These are phyloP conservation scores for Ceratocystis papillata DNA, from an alignment of 2,329 filamentous ascomycete species.

Conservation along the genomic window DNA sequence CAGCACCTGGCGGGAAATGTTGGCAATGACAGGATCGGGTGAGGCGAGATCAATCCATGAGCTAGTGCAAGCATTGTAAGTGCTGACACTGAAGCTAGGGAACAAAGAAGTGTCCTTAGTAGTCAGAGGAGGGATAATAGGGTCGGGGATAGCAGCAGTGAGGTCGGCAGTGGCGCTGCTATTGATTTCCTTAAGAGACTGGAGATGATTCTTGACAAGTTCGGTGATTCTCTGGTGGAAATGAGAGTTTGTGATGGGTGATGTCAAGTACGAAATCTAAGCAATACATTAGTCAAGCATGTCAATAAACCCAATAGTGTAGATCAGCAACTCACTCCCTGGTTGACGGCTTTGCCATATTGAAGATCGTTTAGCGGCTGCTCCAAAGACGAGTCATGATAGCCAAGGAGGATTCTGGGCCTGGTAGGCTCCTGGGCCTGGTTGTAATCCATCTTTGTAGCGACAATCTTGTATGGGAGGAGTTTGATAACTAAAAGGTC, in stretches of 20 bases:
- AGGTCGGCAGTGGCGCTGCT: constrained; percentile 34
- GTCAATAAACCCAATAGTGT: not conserved
- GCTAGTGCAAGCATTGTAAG: constrained; percentile 69
- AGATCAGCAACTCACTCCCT: constrained; percentile 45
- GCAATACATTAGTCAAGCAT: constrained; percentile 25
- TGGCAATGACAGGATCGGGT: constrained; percentile 67
- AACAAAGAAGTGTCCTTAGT: constrained; percentile 68
- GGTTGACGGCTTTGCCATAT: constrained; percentile 56
- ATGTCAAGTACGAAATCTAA: constrained; percentile 69
- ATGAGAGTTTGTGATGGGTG: constrained; percentile 62
- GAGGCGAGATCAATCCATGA: constrained; percentile 89
- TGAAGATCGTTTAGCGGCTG: constrained; percentile 52
- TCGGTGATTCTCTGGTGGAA: constrained; percentile 60
- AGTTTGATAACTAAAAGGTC: not conserved
- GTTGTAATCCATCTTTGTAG: constrained; percentile 7
- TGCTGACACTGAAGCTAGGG: constrained; percentile 56
- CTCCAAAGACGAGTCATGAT: constrained; percentile 57
- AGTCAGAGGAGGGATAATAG: constrained; percentile 57
- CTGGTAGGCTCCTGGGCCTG: constrained; percentile 7
- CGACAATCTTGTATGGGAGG: not conserved
- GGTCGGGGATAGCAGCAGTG: constrained; percentile 42
- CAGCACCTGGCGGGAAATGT: constrained; percentile 78
- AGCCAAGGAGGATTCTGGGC: constrained; percentile 38
- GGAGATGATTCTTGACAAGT: constrained; percentile 47
- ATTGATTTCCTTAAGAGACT: constrained; percentile 36